These are phyloP conservation scores for Lasiodiplodia sp. DNA, from an alignment of 2,329 filamentous ascomycete species.

Conservation along the genomic window DNA sequence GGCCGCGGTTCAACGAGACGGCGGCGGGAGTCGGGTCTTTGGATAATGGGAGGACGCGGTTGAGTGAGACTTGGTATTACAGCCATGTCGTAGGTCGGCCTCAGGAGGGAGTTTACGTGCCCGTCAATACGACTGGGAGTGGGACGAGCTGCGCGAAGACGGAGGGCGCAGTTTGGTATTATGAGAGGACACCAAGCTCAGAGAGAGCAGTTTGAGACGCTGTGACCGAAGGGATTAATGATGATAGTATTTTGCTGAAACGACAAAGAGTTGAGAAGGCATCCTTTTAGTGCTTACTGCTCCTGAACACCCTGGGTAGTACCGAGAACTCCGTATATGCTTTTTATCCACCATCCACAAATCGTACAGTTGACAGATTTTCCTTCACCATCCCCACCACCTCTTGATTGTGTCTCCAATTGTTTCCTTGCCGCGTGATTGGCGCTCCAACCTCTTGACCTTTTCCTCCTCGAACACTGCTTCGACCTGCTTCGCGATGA, in stretches of 20 bases:
- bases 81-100: constrained; percentile 65
- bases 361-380: background rate
- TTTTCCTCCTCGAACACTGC: constrained; percentile 31
- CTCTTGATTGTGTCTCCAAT: constrained; percentile 48
- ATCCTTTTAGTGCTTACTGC: background rate
- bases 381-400: constrained; percentile 26
- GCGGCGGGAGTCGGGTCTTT: constrained; percentile 60
- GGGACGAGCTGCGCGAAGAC: constrained; percentile 63
- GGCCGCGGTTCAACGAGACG: constrained; percentile 67
- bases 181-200: constrained; percentile 51
- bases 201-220: background rate
- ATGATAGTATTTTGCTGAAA: background rate
- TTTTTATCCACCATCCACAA: constrained; percentile 6
- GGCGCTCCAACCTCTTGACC: constrained; percentile 31
- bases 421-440: constrained; percentile 43
- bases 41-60: constrained; percentile 64
- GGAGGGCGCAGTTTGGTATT: constrained; percentile 62
- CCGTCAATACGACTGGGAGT: constrained; percentile 55
- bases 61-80: constrained; percentile 73
- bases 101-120: constrained; percentile 59
- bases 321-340: constrained; percentile 19
- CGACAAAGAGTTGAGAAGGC: constrained; percentile 2
- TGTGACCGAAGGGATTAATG: background rate
- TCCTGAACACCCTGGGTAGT: constrained; percentile 19
- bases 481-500: constrained; percentile 44